Percentiles rank a stretch among this genome's conserved stretches.
These are phyloP conservation scores for Trypanosoma melophagium DNA, from an alignment of 208 protist genomes.

Conservation along the genomic window DNA sequence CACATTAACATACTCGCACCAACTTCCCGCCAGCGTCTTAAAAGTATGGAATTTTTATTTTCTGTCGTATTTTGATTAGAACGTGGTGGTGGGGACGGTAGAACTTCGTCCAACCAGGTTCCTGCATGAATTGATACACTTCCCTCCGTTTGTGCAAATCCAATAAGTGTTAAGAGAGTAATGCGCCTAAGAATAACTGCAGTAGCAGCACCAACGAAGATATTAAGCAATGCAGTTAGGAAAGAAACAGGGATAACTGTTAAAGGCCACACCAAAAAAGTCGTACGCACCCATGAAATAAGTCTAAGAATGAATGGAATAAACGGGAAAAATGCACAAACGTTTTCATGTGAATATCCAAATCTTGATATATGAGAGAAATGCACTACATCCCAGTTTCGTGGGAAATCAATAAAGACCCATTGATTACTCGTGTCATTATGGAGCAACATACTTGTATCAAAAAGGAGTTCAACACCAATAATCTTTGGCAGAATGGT, in stretches of 20 bases:
- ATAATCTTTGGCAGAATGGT: constrained; percentile 42
- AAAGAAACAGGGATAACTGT: constrained; percentile 47
- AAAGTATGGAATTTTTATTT: neutral
- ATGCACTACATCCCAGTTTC: constrained; percentile 76
- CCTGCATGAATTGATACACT: neutral
- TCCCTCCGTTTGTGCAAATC: neutral
- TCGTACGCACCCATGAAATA: constrained; percentile 34
- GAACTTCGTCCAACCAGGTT: constrained; percentile 26
- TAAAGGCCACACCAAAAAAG: constrained; percentile 29
- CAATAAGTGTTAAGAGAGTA: constrained; percentile 52
- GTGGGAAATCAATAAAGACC: constrained; percentile 45
- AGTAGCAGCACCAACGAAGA: constrained; percentile 30
- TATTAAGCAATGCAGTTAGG: constrained; percentile 49
- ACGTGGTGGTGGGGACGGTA: constrained; percentile 13
- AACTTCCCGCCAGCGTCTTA: constrained; percentile 38
- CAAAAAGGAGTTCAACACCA: constrained; percentile 46
- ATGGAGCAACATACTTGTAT: constrained; percentile 53
- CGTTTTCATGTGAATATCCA: constrained; percentile 77
- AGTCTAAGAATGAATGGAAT: constrained; percentile 51
- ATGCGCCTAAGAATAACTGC: constrained; percentile 61
- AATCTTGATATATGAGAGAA: constrained; percentile 70
- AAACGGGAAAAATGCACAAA: constrained; percentile 71
- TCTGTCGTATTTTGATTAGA: neutral
- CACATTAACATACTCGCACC: constrained; percentile 56
- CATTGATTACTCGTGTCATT: constrained; percentile 30